Evolutionary conservation across 2,329 filamentous ascomycete species (phyloP), one percentile per base, ranked within the genome.

Genomic region (Aspergillus tanneri): DNA sequence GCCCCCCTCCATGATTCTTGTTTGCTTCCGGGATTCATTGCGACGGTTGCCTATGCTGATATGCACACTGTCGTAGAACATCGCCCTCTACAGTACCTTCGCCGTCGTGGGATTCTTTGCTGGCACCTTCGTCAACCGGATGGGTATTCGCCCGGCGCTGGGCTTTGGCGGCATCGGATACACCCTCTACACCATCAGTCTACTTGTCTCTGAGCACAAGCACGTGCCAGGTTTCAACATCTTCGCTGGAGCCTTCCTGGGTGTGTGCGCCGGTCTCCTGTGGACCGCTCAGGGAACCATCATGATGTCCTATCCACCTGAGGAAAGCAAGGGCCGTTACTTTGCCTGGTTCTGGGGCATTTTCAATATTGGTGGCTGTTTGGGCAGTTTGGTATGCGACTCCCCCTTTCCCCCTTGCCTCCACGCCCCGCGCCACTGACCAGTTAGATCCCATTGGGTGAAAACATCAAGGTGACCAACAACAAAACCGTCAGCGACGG

Each of bases 261-360:
- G 76, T 57, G 55, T 74, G 9, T 75, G 72, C 46, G 75, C 75
- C 12, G 72, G 70, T 49, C 62, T 75, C 32, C 60, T 78, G 34
- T 78, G 75, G 75, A 68, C 68, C 27, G 73, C 73, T 0, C 74
- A 77, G 54, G 74, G 74, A 16, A 66, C 72, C 8, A 69, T 77
- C 43, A 77, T 77, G 72, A 91, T 95, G 82, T 83, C 86, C 12
- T 96, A 96, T 68, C 90, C 90, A 2, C 75, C 80, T 8, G 90
- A 95, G 72, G 70, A 80, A 27, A 80, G 81, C 53, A 95, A 95
- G 77, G 90, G 90, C 30, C 82, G 84, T 47, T 95, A 90, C 69
- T 95, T 95, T 67, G 87, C 87, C 50, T 85, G 83, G 77, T 95
- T 95, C 73, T 96, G 90, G 90, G 83, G 87, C 70, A 93, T 96